A percentile compares a stretch with the other conserved stretches of the same genome.
Evolutionary conservation across 805 yeast genomes (phyloP).

Genomic region (Jamesozyma hellenica): DNA sequence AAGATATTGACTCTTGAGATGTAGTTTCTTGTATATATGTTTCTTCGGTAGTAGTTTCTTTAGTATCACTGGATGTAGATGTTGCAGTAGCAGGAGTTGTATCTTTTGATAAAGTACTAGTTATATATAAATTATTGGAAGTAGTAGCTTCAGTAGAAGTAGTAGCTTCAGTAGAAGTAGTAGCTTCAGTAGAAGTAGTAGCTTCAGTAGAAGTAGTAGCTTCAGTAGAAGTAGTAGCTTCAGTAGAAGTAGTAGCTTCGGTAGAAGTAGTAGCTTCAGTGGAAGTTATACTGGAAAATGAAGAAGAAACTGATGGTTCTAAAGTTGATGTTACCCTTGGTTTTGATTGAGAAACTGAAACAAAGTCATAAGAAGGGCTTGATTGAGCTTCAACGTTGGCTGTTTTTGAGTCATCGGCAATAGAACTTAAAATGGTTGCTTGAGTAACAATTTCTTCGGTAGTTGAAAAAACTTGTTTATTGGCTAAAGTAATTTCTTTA

Average conservation of each 20-base stretch:
- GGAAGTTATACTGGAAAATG: slow-evolving; percentile 6
- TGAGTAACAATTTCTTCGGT: slow-evolving; percentile 21
- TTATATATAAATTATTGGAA: background rate
- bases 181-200: slow-evolving; percentile 3
- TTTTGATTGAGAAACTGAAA: background rate
- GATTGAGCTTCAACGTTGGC: background rate
- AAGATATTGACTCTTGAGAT: background rate
- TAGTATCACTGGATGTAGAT: slow-evolving; percentile 5
- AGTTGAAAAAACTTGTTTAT: slow-evolving; percentile 21
- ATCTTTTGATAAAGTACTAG: background rate
- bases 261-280: background rate
- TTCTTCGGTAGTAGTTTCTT: slow-evolving; percentile 1
- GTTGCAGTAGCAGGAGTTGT: slow-evolving; percentile 7
- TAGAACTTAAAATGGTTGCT: slow-evolving; percentile 12
- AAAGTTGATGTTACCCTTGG: background rate
- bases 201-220: slow-evolving; percentile 6
- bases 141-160: background rate
- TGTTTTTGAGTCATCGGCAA: background rate
- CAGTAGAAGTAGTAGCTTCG: background rate
- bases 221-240: background rate
- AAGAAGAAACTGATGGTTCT: slow-evolving; percentile 2
- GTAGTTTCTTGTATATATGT: background rate
- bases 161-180: background rate
- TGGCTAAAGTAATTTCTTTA: slow-evolving; percentile 20
- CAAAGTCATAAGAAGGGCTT: background rate